Conservation (phyloP, 805 yeast species). For the Peterozyma toletana region DNA sequence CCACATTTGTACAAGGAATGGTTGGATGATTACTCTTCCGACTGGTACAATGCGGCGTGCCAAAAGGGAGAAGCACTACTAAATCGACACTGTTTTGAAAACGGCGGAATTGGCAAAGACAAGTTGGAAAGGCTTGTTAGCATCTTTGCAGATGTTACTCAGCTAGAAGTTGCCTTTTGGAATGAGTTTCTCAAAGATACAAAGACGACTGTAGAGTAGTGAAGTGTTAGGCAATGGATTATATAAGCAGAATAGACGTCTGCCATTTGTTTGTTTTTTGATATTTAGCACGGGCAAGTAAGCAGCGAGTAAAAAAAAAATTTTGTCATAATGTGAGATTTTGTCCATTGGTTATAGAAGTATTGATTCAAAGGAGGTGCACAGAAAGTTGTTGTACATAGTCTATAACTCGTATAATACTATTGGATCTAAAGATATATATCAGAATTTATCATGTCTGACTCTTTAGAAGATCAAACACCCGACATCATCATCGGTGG, state of each 20-base stretch:
- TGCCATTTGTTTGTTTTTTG: background rate
- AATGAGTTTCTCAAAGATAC: constrained; percentile 21
- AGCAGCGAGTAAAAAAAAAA: constrained; percentile 3
- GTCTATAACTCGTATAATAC: no score
- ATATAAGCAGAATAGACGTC: background rate
- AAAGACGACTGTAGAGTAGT: no score
- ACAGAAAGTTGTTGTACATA: no score
- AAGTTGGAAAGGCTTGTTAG: constrained; percentile 44
- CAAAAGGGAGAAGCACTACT: constrained; percentile 40
- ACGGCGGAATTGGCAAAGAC: constrained; percentile 30
- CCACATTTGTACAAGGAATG: constrained; percentile 35
- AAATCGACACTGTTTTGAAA: constrained; percentile 25
- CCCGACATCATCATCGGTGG: constrained; percentile 79
- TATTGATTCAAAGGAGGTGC: no score
- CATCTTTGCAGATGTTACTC: constrained; percentile 52
- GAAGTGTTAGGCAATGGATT: background rate
- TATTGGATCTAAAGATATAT: no score
- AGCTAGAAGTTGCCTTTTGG: constrained; percentile 67
- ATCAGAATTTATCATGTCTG: constrained; percentile 42
- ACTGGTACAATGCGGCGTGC: constrained; percentile 50
- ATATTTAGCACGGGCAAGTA: background rate
- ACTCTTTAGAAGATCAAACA: constrained; percentile 75
- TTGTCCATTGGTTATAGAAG: no score
- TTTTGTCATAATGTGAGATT: constrained; percentile 1
- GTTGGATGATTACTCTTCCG: constrained; percentile 56